phyloP scores from a whole-genome alignment of 1,284 basidiomycete species.

The Moesziomyces aphidis region DNA sequence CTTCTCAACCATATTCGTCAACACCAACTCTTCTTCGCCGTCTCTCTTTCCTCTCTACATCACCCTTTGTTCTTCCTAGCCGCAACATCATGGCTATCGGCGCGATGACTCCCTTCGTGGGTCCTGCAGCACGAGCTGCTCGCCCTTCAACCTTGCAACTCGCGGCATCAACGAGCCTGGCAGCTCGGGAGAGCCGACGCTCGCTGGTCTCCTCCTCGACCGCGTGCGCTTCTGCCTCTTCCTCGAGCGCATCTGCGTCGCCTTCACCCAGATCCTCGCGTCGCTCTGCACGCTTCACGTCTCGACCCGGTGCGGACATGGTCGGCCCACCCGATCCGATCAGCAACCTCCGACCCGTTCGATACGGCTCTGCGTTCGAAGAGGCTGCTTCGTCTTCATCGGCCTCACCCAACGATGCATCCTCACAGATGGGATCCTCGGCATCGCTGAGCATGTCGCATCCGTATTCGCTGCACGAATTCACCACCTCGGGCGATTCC shows the following conservation, averaged over 20 bases:
- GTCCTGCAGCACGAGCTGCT: background rate
- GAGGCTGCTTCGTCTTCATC: slow-evolving; percentile 9
- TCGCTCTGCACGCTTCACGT: slow-evolving; percentile 37
- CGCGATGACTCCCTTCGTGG: background rate
- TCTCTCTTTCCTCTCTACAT: too few relatives aligned
- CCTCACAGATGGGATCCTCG: background rate
- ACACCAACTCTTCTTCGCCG: background rate
- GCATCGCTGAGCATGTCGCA: slow-evolving; percentile 41
- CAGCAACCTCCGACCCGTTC: slow-evolving; percentile 62
- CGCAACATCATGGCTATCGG: background rate
- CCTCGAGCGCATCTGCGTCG: slow-evolving; percentile 3
- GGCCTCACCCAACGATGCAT: slow-evolving; percentile 6
- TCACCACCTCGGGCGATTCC: slow-evolving; percentile 34
- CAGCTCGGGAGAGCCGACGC: background rate
- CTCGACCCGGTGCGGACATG: slow-evolving; percentile 42
- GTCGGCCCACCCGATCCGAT: slow-evolving; percentile 62
- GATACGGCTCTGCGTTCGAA: slow-evolving; percentile 57
- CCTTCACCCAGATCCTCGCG: slow-evolving; percentile 12
- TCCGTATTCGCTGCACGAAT: slow-evolving; percentile 64
- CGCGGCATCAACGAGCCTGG: background rate
- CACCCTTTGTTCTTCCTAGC: too few relatives aligned
- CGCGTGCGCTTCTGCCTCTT: background rate
- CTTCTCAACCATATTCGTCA: slow-evolving; percentile 5
- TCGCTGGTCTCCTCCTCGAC: background rate
- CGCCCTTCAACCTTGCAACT: background rate